Evolutionary conservation across 108 stramenopile genomes (phyloP).

Genomic region (Schizochytrium sp.): DNA sequence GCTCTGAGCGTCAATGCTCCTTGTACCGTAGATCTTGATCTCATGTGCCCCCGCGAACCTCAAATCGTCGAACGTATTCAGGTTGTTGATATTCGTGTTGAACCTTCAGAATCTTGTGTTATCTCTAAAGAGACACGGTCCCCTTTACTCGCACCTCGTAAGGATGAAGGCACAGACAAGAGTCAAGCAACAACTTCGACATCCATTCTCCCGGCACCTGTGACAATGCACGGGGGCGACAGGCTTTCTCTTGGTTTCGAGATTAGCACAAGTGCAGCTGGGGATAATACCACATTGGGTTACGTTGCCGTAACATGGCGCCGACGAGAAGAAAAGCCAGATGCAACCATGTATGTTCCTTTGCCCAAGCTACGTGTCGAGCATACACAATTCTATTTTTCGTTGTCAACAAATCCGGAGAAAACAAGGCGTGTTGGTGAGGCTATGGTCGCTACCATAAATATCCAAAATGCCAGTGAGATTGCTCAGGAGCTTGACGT

Average conservation of each 20-base stretch:
- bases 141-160: not conserved
- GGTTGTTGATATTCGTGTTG: conserved; percentile 13
- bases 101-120: not conserved
- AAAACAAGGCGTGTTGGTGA: not conserved
- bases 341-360: conserved; percentile 5
- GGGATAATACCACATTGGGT: not conserved
- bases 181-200: not conserved
- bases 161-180: not conserved
- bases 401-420: not conserved
- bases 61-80: conserved; percentile 6
- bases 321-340: not conserved
- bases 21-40: conserved; percentile 21
- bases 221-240: not conserved
- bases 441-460: not conserved
- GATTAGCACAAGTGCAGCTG: not conserved
- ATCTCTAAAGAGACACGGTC: not conserved
- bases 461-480: conserved; percentile 29
- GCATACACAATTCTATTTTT: not conserved
- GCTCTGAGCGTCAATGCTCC: conserved; percentile 30
- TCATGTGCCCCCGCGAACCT: not conserved
- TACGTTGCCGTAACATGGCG: not conserved
- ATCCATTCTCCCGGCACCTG: not conserved
- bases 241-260: conserved; percentile 41
- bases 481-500: conserved; percentile 52
- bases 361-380: conserved; percentile 25